A percentile compares a stretch with the other conserved stretches of the same genome.
Conservation (phyloP, 371 early-diverging fungal genomes). For the Mucor plumbeus region DNA sequence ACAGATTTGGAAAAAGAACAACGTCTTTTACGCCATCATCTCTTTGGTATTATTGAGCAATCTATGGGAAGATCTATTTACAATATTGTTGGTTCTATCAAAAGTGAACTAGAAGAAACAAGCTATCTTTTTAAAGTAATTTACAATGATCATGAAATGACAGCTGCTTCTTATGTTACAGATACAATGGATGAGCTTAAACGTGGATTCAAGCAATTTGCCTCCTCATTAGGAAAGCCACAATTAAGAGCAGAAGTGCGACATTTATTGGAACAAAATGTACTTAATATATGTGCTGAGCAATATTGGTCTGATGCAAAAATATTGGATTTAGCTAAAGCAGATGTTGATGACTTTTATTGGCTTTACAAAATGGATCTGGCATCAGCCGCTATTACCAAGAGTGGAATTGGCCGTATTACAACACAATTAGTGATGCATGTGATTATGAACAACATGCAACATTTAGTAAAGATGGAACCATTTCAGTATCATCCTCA, state of each 20-base stretch:
- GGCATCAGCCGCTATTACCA: constrained; percentile 85
- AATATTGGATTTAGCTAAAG: constrained; percentile 64
- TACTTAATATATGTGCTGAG: constrained; percentile 88
- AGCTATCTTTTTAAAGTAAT: constrained; percentile 96
- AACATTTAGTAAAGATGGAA: constrained; percentile 73
- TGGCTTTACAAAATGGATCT: constrained; percentile 87
- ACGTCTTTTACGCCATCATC: constrained; percentile 63
- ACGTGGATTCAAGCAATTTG: constrained; percentile 88
- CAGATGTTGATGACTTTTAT: constrained; percentile 59
- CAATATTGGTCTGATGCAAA: constrained; percentile 90
- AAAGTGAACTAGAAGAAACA: constrained; percentile 89
- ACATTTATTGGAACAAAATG: constrained; percentile 83
- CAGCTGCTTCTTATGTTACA: constrained; percentile 93
- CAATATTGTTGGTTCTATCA: constrained; percentile 83
- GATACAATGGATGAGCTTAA: constrained; percentile 93
- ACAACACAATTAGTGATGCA: constrained; percentile 92
- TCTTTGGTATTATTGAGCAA: constrained; percentile 88
- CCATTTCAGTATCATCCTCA: constrained; percentile 87
- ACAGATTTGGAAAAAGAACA: background rate
- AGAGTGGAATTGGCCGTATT: constrained; percentile 90
- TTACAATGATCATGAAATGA: constrained; percentile 91
- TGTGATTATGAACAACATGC: constrained; percentile 80
- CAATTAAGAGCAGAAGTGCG: constrained; percentile 90
- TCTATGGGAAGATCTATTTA: constrained; percentile 86
- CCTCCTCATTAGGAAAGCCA: constrained; percentile 82